Conservation (phyloP, 2,329 filamentous ascomycete genomes). For the Fusarium sterilihyphosum region DNA sequence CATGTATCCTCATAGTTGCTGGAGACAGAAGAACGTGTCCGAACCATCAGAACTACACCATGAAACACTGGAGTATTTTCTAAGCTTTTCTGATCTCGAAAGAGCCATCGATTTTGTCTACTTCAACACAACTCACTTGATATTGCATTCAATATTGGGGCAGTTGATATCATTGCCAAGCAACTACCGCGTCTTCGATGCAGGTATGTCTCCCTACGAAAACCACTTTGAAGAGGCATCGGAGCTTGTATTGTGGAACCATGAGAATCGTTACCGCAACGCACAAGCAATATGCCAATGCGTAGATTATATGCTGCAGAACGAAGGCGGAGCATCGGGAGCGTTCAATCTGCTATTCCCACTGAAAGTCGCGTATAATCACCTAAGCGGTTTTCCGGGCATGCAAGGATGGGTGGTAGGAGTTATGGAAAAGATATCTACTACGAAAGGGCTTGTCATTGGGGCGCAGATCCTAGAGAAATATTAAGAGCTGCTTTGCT, state of each 20-base stretch:
- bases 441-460: neutral
- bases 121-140: neutral
- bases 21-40: neutral
- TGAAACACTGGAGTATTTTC: accelerated
- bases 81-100: neutral
- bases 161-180: neutral
- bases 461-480: neutral
- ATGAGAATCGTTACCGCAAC: neutral
- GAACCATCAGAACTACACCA: neutral
- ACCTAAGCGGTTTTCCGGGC: neutral
- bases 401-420: neutral
- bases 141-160: neutral
- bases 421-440: neutral
- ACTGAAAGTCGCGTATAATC: neutral
- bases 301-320: neutral
- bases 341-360: neutral
- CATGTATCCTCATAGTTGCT: neutral
- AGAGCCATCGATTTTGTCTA: neutral
- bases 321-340: neutral
- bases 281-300: neutral
- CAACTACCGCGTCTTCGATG: neutral
- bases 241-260: neutral
- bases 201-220: neutral
- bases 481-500: neutral
- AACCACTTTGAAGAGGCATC: neutral